phyloP scores from a whole-genome alignment of 148 eudicot genomes.

The Rhododendron molle region DNA sequence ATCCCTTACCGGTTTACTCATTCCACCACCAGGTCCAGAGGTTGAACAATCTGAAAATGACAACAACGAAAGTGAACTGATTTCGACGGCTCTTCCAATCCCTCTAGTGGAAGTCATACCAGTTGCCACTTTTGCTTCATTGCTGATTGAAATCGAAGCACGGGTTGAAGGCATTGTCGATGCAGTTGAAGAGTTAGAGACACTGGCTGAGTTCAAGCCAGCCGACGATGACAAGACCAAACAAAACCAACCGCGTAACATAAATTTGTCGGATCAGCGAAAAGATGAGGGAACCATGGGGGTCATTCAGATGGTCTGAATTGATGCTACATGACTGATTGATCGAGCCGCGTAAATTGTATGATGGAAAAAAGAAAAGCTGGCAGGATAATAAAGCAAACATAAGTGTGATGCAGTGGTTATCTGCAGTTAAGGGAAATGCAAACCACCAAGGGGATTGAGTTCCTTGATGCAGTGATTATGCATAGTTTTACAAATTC shows the following conservation, averaged over 20 bases:
- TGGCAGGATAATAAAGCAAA: neutral
- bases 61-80: neutral
- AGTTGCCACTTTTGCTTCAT: slow-evolving; percentile 21
- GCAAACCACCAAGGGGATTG: neutral
- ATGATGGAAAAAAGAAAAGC: neutral
- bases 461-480: neutral
- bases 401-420: neutral
- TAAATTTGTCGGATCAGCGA: neutral
- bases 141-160: slow-evolving; percentile 18
- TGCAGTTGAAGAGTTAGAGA: slow-evolving; percentile 15
- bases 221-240: slow-evolving; percentile 8
- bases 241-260: slow-evolving; percentile 3
- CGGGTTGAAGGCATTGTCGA: slow-evolving; percentile 13
- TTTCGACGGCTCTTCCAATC: neutral
- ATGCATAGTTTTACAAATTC: neutral
- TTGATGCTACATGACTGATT: neutral
- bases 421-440: neutral
- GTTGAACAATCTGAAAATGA: neutral
- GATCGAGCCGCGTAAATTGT: neutral
- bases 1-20: slow-evolving; percentile 11
- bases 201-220: slow-evolving; percentile 14
- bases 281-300: neutral
- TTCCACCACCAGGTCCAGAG: neutral
- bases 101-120: slow-evolving; percentile 19
- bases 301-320: slow-evolving; percentile 15